These are phyloP conservation scores for Trichoderma erinaceum DNA, from an alignment of 495 filamentous ascomycete genomes.

Conservation along the genomic window DNA sequence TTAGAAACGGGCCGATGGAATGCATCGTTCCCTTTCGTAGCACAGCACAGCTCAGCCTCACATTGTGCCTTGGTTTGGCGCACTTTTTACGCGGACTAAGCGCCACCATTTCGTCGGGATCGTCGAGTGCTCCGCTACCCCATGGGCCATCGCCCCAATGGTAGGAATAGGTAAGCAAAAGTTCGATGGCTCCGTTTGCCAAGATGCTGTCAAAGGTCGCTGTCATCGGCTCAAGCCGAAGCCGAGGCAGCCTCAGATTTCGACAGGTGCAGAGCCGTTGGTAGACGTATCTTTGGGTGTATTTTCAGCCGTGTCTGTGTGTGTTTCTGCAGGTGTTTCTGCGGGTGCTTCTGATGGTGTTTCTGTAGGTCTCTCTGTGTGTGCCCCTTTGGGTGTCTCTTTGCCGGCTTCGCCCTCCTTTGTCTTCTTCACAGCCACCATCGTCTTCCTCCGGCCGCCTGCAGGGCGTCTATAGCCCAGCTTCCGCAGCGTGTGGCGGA, in stretches of 20 bases:
- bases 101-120: no score
- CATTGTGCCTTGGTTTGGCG: no score
- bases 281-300: neutral
- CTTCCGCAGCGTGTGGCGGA: conserved; percentile 19
- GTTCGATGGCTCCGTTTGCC: no score
- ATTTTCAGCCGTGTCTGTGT: no score
- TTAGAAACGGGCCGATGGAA: no score
- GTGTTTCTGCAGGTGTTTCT: neutral
- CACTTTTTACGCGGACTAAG: no score
- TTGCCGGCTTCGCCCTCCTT: neutral
- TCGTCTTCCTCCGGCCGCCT: neutral
- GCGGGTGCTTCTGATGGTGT: neutral
- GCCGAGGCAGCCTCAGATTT: neutral
- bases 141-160: no score
- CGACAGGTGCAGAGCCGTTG: neutral
- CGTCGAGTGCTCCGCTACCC: no score
- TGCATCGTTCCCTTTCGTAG: no score
- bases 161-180: no score
- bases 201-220: neutral
- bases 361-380: neutral
- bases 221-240: neutral
- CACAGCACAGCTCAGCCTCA: no score
- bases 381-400: neutral
- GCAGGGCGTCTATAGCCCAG: conserved; percentile 17
- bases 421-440: neutral